Evolutionary conservation across 805 yeast species (phyloP).

Genomic region (Yarrowia keelungensis): DNA sequence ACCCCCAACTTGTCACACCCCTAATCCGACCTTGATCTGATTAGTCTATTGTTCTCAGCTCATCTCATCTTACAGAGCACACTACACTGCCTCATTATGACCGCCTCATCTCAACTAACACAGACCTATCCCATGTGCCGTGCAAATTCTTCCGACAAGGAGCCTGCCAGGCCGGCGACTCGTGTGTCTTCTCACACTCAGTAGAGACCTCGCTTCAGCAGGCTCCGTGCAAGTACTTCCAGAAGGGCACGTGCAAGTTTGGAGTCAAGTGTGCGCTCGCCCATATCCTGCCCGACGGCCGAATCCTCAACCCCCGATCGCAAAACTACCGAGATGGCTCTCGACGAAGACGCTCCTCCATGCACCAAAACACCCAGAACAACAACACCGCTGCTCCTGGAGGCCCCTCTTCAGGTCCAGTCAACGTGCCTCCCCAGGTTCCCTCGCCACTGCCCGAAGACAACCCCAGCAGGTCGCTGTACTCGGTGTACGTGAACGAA

Average conservation of each 20-base stretch:
- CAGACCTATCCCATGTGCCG: slow-evolving; percentile 89
- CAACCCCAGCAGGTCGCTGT: slow-evolving; percentile 32
- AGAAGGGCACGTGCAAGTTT: slow-evolving; percentile 95
- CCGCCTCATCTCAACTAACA: background rate
- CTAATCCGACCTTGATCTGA: too few relatives aligned
- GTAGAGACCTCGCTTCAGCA: slow-evolving; percentile 59
- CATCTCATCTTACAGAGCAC: too few relatives aligned
- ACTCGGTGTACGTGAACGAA: slow-evolving; percentile 34
- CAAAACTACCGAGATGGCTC: slow-evolving; percentile 25
- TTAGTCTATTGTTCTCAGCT: too few relatives aligned
- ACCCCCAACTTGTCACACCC: too few relatives aligned
- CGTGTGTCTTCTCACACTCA: slow-evolving; percentile 91
- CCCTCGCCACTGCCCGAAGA: slow-evolving; percentile 37
- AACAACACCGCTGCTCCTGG: slow-evolving; percentile 22
- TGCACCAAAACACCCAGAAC: slow-evolving; percentile 35
- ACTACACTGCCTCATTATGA: too few relatives aligned
- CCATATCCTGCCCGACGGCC: slow-evolving; percentile 87
- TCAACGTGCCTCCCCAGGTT: slow-evolving; percentile 31
- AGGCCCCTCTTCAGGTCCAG: slow-evolving; percentile 29
- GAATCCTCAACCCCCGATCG: slow-evolving; percentile 62
- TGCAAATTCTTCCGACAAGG: slow-evolving; percentile 94
- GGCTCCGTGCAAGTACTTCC: slow-evolving; percentile 88
- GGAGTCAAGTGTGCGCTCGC: slow-evolving; percentile 95
- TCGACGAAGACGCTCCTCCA: slow-evolving; percentile 36
- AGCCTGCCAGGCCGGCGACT: slow-evolving; percentile 89